Evolutionary conservation across 768 basidiomycete genomes (phyloP).

Genomic region (Phylloporus sp.): DNA sequence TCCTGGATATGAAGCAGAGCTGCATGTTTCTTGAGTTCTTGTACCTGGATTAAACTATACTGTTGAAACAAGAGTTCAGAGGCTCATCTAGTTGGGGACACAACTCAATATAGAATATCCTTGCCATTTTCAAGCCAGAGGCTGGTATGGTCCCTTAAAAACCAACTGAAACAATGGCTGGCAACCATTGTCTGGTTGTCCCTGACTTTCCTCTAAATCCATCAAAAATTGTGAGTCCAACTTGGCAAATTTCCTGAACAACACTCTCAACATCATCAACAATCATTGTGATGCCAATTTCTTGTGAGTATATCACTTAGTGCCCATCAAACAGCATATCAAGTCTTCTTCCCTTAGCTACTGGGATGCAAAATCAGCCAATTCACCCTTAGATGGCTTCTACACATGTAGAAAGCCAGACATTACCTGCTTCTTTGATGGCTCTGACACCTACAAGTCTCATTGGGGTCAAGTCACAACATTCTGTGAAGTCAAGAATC

Average conservation of each 20-base stretch:
- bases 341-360: background rate
- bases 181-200: background rate
- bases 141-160: background rate
- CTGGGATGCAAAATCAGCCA: background rate
- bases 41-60: background rate
- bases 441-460: background rate
- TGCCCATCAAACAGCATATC: too few relatives aligned
- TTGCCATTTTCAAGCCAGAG: background rate
- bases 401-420: background rate
- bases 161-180: background rate
- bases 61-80: background rate
- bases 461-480: slow-evolving; percentile 1
- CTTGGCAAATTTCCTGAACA: background rate
- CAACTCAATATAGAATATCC: background rate
- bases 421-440: background rate
- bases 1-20: background rate
- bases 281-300: background rate
- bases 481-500: slow-evolving; percentile 4
- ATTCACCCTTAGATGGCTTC: background rate
- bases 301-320: background rate
- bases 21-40: background rate
- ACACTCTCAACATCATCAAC: background rate
- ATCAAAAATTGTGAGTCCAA: background rate
- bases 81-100: too few relatives aligned
- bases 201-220: background rate